Base-by-base conservation (phyloP, 495 filamentous ascomycete species). In the Aspergillus funiculosus region DNA sequence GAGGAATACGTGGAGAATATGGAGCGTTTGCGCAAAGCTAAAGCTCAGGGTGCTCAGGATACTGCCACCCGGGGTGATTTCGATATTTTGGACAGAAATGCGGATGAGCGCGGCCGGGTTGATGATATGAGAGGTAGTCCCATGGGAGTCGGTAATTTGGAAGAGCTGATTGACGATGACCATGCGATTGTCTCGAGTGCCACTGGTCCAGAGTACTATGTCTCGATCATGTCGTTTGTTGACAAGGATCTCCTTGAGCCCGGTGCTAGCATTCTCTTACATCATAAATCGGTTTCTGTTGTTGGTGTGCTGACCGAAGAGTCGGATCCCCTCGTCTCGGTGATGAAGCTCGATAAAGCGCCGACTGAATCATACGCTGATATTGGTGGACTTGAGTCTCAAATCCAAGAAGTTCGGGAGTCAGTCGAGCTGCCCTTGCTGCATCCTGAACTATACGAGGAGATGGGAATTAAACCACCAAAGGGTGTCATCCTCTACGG, bases 401-500 rank as follows among this genome's bases (percentile, higher is more conserved):
- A 99, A 66, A 97, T 99, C 48, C 92, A 99, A 62, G 92, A 99
- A 64, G 92, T 99, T 22, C 78, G 92, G 47, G 92, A 99, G 67
- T 89, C 92, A 8, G 92, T 99, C 45, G 92, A 99, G 69, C 71
- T 99, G 45, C 92, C 92, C 6, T 76, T 99, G 38, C 79, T 99
- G 49, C 92, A 99, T 60, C 92, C 92, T 0, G 92, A 99, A 68
- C 74, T 99, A 10, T 99, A 99, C 66, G 92, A 99, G 67, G 92
- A 99, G 71, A 99, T 99, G 92, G 92, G 92, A 60, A 97, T 99
- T 76, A 99, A 97, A 67, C 91, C 92, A 19, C 92, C 92, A 25
- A 99, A 99, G 76, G 92, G 92, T 75, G 92, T 99, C 48, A 99
- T 99, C 58, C 85, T 99, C 25, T 99, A 99, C 68, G 92, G 92